Base-by-base conservation (phyloP, 1,284 basidiomycete species). In the Cryptococcus maquisensis region DNA sequence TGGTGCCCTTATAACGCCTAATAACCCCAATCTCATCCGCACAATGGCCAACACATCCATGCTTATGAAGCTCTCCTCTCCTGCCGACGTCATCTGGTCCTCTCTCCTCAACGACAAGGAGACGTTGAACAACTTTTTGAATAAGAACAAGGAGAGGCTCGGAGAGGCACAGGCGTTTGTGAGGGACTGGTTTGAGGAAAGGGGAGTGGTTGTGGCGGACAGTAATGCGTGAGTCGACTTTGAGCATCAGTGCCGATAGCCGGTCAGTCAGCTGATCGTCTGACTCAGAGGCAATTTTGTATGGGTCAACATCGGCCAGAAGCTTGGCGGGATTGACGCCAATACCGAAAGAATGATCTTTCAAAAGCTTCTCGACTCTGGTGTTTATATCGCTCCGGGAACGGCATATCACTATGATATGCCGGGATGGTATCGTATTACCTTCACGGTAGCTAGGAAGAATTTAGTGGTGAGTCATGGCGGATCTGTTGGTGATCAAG, bases 1-100 rank as follows among this genome's bases (percentile, higher is more conserved):
- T 28, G 78, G 77, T 15, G 64, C 71, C 6, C 63, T 78, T 4
- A 67, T 78, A 42, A 73, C 73, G 9, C 77, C 77, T 52, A 62
- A 72, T 50, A 78, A 79, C 64, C 73, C 73, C 2, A 62, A 72
- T 7, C 61, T 78, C 9, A 65, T 77, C 20, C 65, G 74, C 23
- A 66, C 74, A 1, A 72, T 75, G 66, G 71, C 73, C 13, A 68
- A 68, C 48, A 71, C 71, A 2, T 65, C 64, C 9, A 69, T 74
- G 66, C 61, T 74, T 26, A 73, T 74, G 71, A 75, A 75, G 58
- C 66, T 76, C 47, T 69, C 68, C 4, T 68, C 65, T 2, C 71
- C 72, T 0, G 67, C 71, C 32, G 74, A 76, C 50, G 68, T 74
- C 41, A 74, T 74, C 54, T 72, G 68, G 66, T 66, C 67, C 4